Base-by-base conservation (phyloP, 140 eudicot species). In the Erigeron philadelphicus region DNA sequence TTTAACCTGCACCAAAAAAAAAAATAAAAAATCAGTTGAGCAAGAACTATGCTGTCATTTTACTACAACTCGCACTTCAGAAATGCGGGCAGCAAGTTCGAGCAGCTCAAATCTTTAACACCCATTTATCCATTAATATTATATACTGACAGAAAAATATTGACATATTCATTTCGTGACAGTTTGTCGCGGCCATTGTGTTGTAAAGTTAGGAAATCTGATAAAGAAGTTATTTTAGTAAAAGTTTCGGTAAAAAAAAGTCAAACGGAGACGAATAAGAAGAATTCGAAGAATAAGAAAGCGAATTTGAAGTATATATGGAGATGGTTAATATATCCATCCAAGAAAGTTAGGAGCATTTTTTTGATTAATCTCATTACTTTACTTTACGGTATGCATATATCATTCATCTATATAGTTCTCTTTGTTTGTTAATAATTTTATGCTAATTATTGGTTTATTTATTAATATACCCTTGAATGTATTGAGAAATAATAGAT, bases 301-400 rank as follows among this genome's bases (percentile, higher is more conserved):
- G 43, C 19, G 60, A 58, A 70, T 56, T 59, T 78, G 74, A 81
- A 75, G 44, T 80, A 73, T 52, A 85, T 85, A 60, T 80, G 60
- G 57, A 76, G 83, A 12, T 76, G 88, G 72, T 76, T 84, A 40
- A 70, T 81, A 5, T 80, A 86, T 56, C 87, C 83, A 10, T 89
- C 96, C 40, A 76, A 19, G 87, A 90, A 84, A 84, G 87, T 87
- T 17, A 76, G 95, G 60, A 83, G 96, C 76, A 79, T 90, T 40
- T 59, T 90, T 81, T 81, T 90, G 80, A 91, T 90, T 31, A 90
- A 90, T 72, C 80, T 79, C 66, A 79, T 84, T 52, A 79, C 96
- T 46, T 46, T 90, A 68, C 70, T 90, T 63, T 87, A 90, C 61
- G 96, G 96, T 90, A 80, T 31, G 38, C 38, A 31, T 31, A 31